Evolutionary conservation across 441 rosid genomes (phyloP), one percentile per base, ranked within the genome.

Genomic region (Populus hybrid): DNA sequence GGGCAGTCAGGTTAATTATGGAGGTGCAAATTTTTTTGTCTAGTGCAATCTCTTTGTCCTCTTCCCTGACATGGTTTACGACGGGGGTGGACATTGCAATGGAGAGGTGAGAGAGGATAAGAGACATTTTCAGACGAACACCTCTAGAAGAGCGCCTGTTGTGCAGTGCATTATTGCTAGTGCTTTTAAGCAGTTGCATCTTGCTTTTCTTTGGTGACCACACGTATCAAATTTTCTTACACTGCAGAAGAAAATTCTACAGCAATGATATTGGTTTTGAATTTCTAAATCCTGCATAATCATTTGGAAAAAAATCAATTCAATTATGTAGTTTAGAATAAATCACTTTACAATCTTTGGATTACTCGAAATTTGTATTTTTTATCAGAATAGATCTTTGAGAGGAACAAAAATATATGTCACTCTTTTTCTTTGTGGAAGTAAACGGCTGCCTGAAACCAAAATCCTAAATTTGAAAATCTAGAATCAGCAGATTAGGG

Each of bases 251-350:
- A 64, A 64, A 70, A 64, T 65, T 72, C 75, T 45, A 45, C 42
- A 20, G 53, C 76, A 72, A 77, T 77, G 75, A 71, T 77, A 45
- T 77, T 65, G 26, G 75, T 70, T 70, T 71, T 64, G 75, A 77
- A 77, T 38, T 64, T 45, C 53, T 16, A 65, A 63, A 70, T 61
- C 7, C 7, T 66, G 70, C 70, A 72, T 18, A 6, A 33, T 33
- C 35, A 33, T 33, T 33, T 33, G 35, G 35, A 33, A 1, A n/a
- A 20, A 35, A 20, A 24, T 36, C 35, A n/a, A 26, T 23, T 31
- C 40, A 7, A 36, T 36, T 36, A 36, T 36, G 40, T 36, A 36
- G 40, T 2, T 36, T 36, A 36, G 40, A 36, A 36, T 7, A 36
- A 36, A 36, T 9, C 40, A 7, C 3, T 36, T 36, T 36, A 36